A percentile compares a stretch with the other conserved stretches of the same genome.
These are phyloP conservation scores for Cinnamomum chago DNA, from an alignment of 164 flowering plant genomes.

Conservation along the genomic window DNA sequence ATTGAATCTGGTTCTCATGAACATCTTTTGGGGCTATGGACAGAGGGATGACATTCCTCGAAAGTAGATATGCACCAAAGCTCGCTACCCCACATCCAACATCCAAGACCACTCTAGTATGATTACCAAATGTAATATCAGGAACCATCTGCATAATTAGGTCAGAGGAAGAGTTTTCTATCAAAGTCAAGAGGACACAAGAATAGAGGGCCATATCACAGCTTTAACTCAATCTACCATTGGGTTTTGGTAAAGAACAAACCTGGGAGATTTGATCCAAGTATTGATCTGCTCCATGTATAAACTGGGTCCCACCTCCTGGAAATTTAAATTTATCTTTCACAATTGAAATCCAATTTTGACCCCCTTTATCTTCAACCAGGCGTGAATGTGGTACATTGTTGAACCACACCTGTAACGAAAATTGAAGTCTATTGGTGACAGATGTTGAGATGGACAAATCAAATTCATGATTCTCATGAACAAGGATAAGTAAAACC, in stretches of 20 bases:
- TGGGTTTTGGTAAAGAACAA: background rate
- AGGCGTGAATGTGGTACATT: constrained; percentile 94
- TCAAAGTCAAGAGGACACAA: background rate
- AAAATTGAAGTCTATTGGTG: background rate
- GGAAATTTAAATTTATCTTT: constrained; percentile 92
- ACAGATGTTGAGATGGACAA: background rate
- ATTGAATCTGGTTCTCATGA: constrained; percentile 69
- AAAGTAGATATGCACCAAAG: constrained; percentile 56
- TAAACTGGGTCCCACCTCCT: constrained; percentile 98
- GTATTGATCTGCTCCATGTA: constrained; percentile 92
- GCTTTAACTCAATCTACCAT: background rate
- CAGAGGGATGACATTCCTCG: constrained; percentile 43
- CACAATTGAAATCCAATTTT: constrained; percentile 73
- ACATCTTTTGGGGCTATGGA: constrained; percentile 71
- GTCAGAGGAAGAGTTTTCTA: background rate
- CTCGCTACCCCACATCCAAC: constrained; percentile 80
- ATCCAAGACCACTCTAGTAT: constrained; percentile 54
- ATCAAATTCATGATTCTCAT: background rate
- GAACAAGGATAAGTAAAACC: background rate
- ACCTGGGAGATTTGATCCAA: constrained; percentile 87
- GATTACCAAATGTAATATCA: constrained; percentile 47
- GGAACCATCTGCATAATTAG: constrained; percentile 49
- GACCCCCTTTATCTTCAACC: constrained; percentile 97
- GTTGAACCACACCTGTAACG: constrained; percentile 77
- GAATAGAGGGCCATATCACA: background rate